Evolutionary conservation across 495 filamentous ascomycete genomes (phyloP).

Genomic region (Neurospora sp.): DNA sequence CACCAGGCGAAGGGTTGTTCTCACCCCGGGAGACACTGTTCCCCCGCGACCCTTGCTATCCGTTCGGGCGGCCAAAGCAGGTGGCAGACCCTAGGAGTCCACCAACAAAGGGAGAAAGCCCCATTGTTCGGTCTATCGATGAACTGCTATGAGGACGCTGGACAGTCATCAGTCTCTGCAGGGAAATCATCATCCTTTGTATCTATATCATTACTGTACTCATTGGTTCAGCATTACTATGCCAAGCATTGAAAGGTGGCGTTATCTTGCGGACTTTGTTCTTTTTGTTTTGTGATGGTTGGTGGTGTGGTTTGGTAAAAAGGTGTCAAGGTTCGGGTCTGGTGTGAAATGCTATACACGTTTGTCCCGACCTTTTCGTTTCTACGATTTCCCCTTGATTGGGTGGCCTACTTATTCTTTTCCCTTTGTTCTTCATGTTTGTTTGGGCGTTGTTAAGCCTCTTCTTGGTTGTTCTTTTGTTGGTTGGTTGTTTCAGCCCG

Average conservation of each 20-base stretch:
- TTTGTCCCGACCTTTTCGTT: background rate
- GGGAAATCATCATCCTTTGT: background rate
- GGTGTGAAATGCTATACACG: background rate
- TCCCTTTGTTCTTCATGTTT: background rate
- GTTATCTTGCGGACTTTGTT: background rate
- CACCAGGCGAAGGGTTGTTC: slow-evolving; percentile 35
- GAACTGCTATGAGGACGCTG: slow-evolving; percentile 35
- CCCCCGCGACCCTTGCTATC: slow-evolving; percentile 39
- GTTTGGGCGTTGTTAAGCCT: background rate
- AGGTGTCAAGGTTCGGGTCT: slow-evolving; percentile 1
- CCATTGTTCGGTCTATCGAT: slow-evolving; percentile 58
- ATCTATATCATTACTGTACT: slow-evolving; percentile 2
- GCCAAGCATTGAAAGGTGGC: background rate
- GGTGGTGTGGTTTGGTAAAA: background rate
- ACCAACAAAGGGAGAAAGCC: slow-evolving; percentile 50
- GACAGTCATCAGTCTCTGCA: background rate
- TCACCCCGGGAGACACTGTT: slow-evolving; percentile 41
- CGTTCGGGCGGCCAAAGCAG: slow-evolving; percentile 33
- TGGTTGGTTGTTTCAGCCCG: background rate
- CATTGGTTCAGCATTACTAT: background rate
- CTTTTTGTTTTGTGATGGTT: background rate
- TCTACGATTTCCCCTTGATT: background rate
- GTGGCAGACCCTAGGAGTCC: slow-evolving; percentile 54
- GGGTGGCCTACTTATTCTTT: background rate
- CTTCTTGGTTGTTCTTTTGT: background rate